Evolutionary conservation across 1,139 yeast genomes (phyloP).

Genomic region (Sugiyamaella novakii): DNA sequence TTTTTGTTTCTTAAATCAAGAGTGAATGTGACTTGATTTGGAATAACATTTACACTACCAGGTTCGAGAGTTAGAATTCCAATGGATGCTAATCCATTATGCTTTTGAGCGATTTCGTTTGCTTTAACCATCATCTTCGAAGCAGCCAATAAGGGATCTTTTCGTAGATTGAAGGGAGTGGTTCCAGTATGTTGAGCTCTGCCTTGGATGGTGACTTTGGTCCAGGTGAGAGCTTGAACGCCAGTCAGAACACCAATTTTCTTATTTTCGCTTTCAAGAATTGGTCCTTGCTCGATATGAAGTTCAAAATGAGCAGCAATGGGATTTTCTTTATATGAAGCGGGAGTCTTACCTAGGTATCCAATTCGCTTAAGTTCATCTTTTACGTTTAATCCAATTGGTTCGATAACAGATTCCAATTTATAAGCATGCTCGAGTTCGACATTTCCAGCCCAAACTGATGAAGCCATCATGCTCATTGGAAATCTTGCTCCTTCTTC

Average conservation of each 20-base stretch:
- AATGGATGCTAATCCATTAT: conserved; percentile 58
- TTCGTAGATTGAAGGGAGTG: conserved; percentile 62
- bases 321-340: conserved; percentile 54
- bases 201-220: conserved; percentile 55
- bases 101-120: conserved; percentile 55
- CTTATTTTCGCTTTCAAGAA: conserved; percentile 57
- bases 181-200: conserved; percentile 74
- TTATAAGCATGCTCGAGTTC: conserved; percentile 52
- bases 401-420: conserved; percentile 54
- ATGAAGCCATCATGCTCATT: conserved; percentile 61
- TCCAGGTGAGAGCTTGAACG: conserved; percentile 70
- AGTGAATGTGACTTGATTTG: conserved; percentile 62
- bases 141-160: conserved; percentile 63
- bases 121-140: conserved; percentile 58
- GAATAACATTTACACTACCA: conserved; percentile 67
- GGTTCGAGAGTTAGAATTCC: conserved; percentile 62
- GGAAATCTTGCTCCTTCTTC: conserved; percentile 82
- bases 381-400: conserved; percentile 49
- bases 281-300: conserved; percentile 77
- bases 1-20: conserved; percentile 51
- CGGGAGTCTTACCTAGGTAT: conserved; percentile 55
- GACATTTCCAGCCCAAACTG: conserved; percentile 63
- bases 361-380: conserved; percentile 64
- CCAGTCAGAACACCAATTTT: conserved; percentile 67
- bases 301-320: conserved; percentile 70